These are phyloP conservation scores for Phytophthora rubi DNA, from an alignment of 352 stramenopile species.

Conservation along the genomic window DNA sequence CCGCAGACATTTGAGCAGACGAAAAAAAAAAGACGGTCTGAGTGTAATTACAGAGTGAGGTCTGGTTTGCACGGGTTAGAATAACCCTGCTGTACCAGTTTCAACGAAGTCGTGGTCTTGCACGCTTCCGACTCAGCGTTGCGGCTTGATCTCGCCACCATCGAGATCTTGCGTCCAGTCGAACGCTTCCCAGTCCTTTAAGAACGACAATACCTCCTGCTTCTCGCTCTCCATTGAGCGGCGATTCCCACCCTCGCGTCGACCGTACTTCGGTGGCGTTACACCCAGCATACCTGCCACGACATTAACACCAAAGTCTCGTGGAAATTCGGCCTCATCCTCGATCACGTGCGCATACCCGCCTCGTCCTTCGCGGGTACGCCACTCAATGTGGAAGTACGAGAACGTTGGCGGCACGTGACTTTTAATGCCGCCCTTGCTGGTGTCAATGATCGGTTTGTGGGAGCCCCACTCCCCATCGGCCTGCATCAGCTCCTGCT, in stretches of 20 bases:
- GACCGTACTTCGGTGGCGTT: constrained; percentile 67
- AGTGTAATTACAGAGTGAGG: constrained; percentile 20
- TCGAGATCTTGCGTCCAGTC: constrained; percentile 81
- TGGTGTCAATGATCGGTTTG: constrained; percentile 84
- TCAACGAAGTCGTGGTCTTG: constrained; percentile 17
- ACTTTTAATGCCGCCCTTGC: constrained; percentile 59
- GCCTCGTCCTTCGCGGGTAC: constrained; percentile 36
- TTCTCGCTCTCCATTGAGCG: constrained; percentile 66
- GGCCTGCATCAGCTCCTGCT: constrained; percentile 81
- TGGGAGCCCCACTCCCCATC: constrained; percentile 84
- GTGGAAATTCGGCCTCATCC: constrained; percentile 75
- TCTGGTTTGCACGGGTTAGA: background rate
- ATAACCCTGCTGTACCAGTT: constrained; percentile 11
- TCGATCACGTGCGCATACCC: constrained; percentile 87
- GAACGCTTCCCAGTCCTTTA: constrained; percentile 72
- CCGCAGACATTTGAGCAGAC: constrained; percentile 62
- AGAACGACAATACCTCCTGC: constrained; percentile 60
- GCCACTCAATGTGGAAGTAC: constrained; percentile 89
- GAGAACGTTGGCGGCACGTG: constrained; percentile 79
- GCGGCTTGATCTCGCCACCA: constrained; percentile 52
- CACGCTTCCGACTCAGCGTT: constrained; percentile 14
- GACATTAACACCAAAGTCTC: constrained; percentile 81
- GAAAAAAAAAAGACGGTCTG: constrained; percentile 9
- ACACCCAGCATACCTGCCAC: constrained; percentile 80
- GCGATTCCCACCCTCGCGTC: constrained; percentile 42